Percentiles rank a stretch among this genome's conserved stretches.
Conservation (phyloP, 805 yeast species). For the Suhomyces xylopsoci region DNA sequence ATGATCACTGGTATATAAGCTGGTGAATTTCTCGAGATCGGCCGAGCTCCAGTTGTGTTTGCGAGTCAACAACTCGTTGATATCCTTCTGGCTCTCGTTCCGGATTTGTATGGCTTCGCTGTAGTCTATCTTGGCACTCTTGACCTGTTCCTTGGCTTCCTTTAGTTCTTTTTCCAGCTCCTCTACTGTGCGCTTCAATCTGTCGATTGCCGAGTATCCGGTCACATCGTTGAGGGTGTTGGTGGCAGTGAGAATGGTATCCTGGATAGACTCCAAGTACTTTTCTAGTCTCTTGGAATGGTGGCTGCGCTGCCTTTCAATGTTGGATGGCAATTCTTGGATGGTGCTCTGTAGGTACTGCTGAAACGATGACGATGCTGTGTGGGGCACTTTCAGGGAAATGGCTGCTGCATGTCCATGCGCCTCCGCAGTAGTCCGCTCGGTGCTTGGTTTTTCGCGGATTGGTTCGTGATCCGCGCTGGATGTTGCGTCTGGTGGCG, state of each 20-base stretch:
- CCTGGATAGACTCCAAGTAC: conserved; percentile 55
- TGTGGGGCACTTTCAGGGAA: not conserved
- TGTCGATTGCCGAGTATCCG: conserved; percentile 81
- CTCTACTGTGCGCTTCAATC: conserved; percentile 60
- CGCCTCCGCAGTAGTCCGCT: conserved; percentile 2
- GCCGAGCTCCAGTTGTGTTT: conserved; percentile 75
- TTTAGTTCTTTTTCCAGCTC: conserved; percentile 50
- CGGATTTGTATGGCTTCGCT: conserved; percentile 61
- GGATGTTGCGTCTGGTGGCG: not conserved
- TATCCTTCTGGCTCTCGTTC: conserved; percentile 71
- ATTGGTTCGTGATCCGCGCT: not conserved
- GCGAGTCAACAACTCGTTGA: conserved; percentile 82
- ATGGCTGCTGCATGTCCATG: not conserved
- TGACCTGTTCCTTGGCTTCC: conserved; percentile 47
- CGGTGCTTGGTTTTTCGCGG: not conserved
- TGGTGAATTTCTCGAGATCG: conserved; percentile 84
- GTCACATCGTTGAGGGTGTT: conserved; percentile 83
- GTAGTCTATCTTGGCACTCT: conserved; percentile 48
- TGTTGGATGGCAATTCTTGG: conserved; percentile 44
- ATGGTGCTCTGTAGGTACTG: conserved; percentile 18
- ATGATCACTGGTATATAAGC: conserved; percentile 78
- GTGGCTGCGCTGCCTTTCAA: conserved; percentile 39
- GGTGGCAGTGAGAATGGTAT: conserved; percentile 57
- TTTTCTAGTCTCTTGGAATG: conserved; percentile 38
- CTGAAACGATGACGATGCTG: conserved; percentile 1